Conservation (phyloP, 352 stramenopile species). For the Pythium coloratum region DNA sequence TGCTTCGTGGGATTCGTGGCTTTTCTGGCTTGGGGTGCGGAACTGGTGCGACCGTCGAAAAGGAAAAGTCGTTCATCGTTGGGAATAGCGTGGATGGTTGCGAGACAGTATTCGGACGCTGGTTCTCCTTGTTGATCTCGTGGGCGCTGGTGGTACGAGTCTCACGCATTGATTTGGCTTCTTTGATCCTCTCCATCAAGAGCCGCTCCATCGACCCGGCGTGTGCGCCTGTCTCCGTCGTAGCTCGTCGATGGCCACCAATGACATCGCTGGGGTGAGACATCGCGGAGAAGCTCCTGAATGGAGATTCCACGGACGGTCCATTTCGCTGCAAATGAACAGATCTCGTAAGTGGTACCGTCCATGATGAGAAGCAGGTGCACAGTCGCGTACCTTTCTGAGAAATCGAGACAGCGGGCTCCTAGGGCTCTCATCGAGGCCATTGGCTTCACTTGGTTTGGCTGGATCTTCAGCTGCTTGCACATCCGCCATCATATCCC, state of each 20-base stretch:
- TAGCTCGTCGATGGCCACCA: background rate
- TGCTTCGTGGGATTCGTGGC: background rate
- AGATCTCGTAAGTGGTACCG: background rate
- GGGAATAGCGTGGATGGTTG: too few relatives aligned
- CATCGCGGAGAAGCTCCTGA: background rate
- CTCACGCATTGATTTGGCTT: slow-evolving; percentile 36
- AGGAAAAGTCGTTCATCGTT: background rate
- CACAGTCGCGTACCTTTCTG: slow-evolving; percentile 31
- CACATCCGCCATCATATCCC: background rate
- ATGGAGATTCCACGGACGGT: background rate
- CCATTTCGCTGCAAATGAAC: background rate
- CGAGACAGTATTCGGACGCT: background rate
- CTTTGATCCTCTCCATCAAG: slow-evolving; percentile 41
- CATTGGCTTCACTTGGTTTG: background rate
- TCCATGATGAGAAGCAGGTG: background rate
- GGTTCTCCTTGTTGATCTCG: slow-evolving; percentile 4
- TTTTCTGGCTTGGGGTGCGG: slow-evolving; percentile 19
- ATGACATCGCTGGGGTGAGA: background rate
- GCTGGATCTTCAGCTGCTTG: background rate
- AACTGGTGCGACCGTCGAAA: slow-evolving; percentile 1
- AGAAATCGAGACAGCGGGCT: slow-evolving; percentile 51
- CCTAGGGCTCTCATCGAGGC: slow-evolving; percentile 13
- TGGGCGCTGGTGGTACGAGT: background rate
- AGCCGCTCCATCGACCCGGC: slow-evolving; percentile 22
- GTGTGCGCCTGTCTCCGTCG: background rate